phyloP scores from a whole-genome alignment of 257 asterid genomes.

The Solanum corneliomulleri region DNA sequence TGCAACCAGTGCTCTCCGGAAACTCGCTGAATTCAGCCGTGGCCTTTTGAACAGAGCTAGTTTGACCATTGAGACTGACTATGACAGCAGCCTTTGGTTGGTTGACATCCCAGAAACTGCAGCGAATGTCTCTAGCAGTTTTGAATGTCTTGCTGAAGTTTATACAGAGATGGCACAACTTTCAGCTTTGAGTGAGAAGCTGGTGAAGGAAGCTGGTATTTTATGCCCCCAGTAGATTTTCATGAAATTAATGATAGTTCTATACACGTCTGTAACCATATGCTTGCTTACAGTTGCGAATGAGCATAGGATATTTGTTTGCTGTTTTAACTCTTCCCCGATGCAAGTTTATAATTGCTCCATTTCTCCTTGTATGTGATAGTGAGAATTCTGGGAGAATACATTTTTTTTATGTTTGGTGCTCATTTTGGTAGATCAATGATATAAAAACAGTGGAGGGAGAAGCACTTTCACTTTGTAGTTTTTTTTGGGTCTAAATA shows the following conservation, averaged over 20 bases:
- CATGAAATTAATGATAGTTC: background rate
- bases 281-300: background rate
- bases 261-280: constrained; percentile 15
- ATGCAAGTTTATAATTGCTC: background rate
- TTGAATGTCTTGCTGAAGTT: constrained; percentile 26
- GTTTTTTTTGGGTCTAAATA: background rate
- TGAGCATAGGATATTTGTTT: background rate
- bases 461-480: background rate
- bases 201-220: constrained; percentile 46
- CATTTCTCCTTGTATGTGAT: background rate
- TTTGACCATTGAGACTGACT: constrained; percentile 23
- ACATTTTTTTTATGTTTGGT: background rate
- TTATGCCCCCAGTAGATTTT: constrained; percentile 2
- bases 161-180: constrained; percentile 51
- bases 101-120: constrained; percentile 3
- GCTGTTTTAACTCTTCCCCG: background rate
- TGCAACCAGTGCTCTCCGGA: constrained; percentile 53
- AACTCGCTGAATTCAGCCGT: constrained; percentile 59
- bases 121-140: background rate
- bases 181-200: constrained; percentile 50
- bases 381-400: background rate
- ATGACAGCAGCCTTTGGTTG: background rate
- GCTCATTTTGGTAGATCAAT: background rate
- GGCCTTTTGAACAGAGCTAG: constrained; percentile 40
- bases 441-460: background rate